Percentiles rank a stretch among this genome's conserved stretches.
phyloP scores from a whole-genome alignment of 306 rosid genomes.

The Castanopsis chinensis region DNA sequence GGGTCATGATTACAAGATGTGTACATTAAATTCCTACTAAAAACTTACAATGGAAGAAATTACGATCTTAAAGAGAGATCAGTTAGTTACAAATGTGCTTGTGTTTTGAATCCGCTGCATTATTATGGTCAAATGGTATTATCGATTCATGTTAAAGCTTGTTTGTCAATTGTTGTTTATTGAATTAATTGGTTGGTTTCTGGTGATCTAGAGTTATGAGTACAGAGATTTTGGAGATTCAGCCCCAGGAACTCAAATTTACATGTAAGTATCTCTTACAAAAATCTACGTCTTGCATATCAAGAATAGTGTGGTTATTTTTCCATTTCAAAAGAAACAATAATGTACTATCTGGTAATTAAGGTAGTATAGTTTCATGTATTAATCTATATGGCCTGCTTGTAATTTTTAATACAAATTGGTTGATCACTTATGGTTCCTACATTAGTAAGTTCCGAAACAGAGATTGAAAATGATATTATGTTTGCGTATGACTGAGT shows the following conservation, averaged over 20 bases:
- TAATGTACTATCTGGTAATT: background rate
- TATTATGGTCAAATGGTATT: no score
- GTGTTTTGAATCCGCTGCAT: no score
- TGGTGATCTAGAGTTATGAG: conserved; percentile 39
- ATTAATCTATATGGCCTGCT: background rate
- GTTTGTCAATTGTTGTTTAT: background rate
- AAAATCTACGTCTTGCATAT: background rate
- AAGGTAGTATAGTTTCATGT: background rate
- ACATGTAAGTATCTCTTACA: conserved; percentile 50
- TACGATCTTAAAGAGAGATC: no score
- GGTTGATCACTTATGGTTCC: background rate
- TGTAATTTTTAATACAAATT: background rate
- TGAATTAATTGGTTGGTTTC: conserved; percentile 11
- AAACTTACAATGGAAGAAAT: no score
- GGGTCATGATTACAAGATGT: no score
- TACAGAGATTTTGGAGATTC: conserved; percentile 73
- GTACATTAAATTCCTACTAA: no score
- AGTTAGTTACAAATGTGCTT: no score
- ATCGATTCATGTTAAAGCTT: no score
- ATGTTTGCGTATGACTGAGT: background rate
- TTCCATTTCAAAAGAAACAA: background rate
- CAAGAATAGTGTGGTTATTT: background rate
- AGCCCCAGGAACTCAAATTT: conserved; percentile 67
- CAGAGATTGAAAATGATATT: background rate
- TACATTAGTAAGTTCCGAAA: background rate